Percentiles rank a stretch among this genome's conserved stretches.
phyloP scores from a whole-genome alignment of 2,329 filamentous ascomycete genomes.

The Diaporthe australafricana region DNA sequence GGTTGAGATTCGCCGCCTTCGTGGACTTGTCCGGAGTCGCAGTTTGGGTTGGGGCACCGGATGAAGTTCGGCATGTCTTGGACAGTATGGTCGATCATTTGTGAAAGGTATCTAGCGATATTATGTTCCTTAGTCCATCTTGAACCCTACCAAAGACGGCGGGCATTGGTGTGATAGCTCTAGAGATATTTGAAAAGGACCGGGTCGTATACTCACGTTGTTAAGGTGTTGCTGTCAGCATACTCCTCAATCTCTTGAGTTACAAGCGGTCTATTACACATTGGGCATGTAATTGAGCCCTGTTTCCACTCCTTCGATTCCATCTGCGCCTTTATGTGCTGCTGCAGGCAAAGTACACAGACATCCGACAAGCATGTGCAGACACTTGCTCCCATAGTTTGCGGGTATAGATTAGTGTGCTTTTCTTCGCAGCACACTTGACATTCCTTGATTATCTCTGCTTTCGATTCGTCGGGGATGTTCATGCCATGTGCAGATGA shows the following conservation, averaged over 20 bases:
- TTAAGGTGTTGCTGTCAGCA: conserved; percentile 18
- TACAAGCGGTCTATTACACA: conserved; percentile 10
- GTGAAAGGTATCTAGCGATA: not conserved
- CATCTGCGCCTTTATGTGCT: conserved; percentile 23
- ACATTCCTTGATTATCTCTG: not conserved
- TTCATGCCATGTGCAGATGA: not conserved
- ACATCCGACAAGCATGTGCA: conserved; percentile 26
- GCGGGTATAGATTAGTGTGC: conserved; percentile 17
- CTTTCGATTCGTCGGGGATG: not conserved
- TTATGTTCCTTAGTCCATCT: not conserved
- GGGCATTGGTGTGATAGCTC: too few species aligned
- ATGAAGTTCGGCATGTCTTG: conserved; percentile 51
- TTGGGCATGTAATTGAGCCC: conserved; percentile 16
- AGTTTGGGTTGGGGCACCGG: conserved; percentile 54
- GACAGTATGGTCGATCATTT: conserved; percentile 40
- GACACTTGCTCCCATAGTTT: not conserved
- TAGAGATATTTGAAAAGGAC: too few species aligned
- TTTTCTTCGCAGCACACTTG: conserved; percentile 13
- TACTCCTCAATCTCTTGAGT: conserved; percentile 20
- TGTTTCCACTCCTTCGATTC: conserved; percentile 26
- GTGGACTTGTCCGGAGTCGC: conserved; percentile 57
- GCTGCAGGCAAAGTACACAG: conserved; percentile 17
- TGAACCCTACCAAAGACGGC: too few species aligned
- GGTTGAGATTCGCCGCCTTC: conserved; percentile 43
- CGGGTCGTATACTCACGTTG: not conserved